Evolutionary conservation across 768 basidiomycete species (phyloP), one percentile per base, ranked within the genome.

Genomic region (Naganishia kalamii): DNA sequence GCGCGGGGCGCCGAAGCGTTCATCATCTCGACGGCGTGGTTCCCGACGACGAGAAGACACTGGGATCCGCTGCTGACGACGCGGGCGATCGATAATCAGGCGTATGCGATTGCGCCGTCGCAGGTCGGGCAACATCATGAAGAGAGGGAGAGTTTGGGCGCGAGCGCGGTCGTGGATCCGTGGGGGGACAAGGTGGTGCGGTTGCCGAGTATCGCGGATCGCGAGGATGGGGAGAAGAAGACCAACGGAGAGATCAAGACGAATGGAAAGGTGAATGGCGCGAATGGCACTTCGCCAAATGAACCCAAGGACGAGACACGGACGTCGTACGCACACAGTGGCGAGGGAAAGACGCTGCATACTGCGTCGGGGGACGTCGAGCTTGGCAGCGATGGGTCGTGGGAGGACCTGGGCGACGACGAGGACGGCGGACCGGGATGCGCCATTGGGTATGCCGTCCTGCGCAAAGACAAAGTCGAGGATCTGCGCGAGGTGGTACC

Each of bases 81-180:
- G 5, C 50, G 63, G 13, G 63, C 63, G 27, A 64, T 64, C 51
- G 63, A 64, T 46, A 64, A 64, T 23, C 63, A 64, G 30, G 50
- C 40, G 11, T 64, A 54, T 32, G 41, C 46, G 12, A 23, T 64
- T 8, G 50, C 40, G 13, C 63, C 63, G 13, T 17, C 23, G 30
- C 63, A 64, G 50, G 33, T 57, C 13, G 63, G 63, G n/a, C 4
- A 48, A 33, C 63, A 64, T 27, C 50, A 64, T 37, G 41, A 64
- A 21, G 54, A 57, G n/a, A 23, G 54, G 54, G 54, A 57, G 19
- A 57, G 54, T 15, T 40, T 57, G 54, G 54, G 54, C 0, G 54
- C 54, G n/a, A 40, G 35, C 19, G n/a, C 54, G 4, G 54, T 57
- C 35, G 54, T 57, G 37, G 54, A 57, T 57, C 54, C 54, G 12